Evolutionary conservation across 352 stramenopile species (phyloP), one percentile per base, ranked within the genome.

Genomic region (Pythium sp.): DNA sequence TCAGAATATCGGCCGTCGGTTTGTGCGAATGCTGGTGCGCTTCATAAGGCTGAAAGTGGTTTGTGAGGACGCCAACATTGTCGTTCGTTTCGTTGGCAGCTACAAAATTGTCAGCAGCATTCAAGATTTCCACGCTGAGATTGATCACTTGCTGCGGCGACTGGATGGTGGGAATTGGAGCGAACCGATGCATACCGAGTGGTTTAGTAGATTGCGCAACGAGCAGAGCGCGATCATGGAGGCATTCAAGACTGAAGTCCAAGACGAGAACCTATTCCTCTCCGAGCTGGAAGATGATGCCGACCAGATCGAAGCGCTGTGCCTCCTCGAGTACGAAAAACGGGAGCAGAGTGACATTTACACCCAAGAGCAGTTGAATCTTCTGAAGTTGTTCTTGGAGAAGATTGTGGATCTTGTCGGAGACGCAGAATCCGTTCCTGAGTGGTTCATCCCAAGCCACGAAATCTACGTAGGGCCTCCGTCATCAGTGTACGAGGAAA

Each of bases 371-470:
- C 53, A 58, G 5, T 20, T 58, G 9, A 12, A n/a, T 28, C 28
- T 58, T 20, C 34, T 58, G 53, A 26, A 58, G 53, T 14, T 58
- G 53, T 58, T 41, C 53, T 58, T 58, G 53, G 24, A 36, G 28
- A 58, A 58, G 53, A 58, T 32, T 2, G 26, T 58, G 53, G 12
- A 24, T n/a, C 26, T 38, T 14, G 34, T 58, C 26, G 53, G 26
- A 2, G 26, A 41, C 12, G 53, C 53, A 7, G 53, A 58, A 32
- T 18, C 53, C 3, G 26, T 58, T n/a, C 53, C 53, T 20, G 53
- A 58, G 53, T 61, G 56, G 56, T 61, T 61, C 28, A 61, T 61
- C 30, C 32, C 56, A 18, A 61, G 56, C 56, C 56, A 61, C 56
- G 56, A 61, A 61, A 28, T 47, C 56, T 11, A 43, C 6, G n/a